These are phyloP conservation scores for Candida alai DNA, from an alignment of 805 yeast genomes.

Conservation along the genomic window DNA sequence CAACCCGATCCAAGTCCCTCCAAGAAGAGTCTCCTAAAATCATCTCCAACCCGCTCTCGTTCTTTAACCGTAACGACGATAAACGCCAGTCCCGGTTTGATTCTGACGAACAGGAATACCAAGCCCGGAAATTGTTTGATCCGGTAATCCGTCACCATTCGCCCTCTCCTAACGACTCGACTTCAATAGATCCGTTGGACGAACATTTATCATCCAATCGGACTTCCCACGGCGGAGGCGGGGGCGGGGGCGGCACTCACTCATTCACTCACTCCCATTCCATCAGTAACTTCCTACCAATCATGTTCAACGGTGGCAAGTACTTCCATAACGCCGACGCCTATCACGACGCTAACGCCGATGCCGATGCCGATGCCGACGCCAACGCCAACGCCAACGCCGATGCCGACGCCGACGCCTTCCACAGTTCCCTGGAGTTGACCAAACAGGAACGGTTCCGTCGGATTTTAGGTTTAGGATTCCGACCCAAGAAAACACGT, in stretches of 20 bases:
- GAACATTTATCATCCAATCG: no score
- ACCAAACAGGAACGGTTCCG: conserved; percentile 18
- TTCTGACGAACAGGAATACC: conserved; percentile 25
- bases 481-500: conserved; percentile 18
- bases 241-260: neutral
- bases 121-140: neutral
- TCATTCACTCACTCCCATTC: conserved; percentile 12
- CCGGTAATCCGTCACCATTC: neutral
- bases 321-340: no score
- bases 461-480: conserved; percentile 20
- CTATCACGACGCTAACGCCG: conserved; percentile 8
- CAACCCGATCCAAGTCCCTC: conserved; percentile 1
- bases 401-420: conserved; percentile 2
- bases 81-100: conserved; percentile 29
- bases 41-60: conserved; percentile 30
- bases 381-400: conserved; percentile 9
- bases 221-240: no score
- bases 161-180: no score
- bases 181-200: neutral
- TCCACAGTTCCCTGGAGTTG: conserved; percentile 11
- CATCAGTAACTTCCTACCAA: conserved; percentile 14
- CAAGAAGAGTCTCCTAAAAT: conserved; percentile 18
- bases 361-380: conserved; percentile 4
- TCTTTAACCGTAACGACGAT: conserved; percentile 27
- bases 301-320: conserved; percentile 9